Evolutionary conservation across 2,329 filamentous ascomycete genomes (phyloP).

Genomic region (Pleoardoris graminearum): DNA sequence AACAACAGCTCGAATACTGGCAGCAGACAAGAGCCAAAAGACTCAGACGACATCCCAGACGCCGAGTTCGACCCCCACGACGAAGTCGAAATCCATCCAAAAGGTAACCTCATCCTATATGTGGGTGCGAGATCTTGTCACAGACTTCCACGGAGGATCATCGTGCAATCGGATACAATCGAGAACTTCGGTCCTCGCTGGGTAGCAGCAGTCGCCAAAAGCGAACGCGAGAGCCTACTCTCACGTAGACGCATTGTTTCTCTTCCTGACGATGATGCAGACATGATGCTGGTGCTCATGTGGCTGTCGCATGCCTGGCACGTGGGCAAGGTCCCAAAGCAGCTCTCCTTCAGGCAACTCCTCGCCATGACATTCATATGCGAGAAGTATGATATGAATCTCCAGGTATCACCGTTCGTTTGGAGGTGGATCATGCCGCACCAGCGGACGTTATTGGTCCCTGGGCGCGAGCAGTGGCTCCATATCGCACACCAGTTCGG

Average conservation of each 20-base stretch:
- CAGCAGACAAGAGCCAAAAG: background rate
- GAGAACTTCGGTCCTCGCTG: background rate
- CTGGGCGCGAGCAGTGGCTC: constrained; percentile 30
- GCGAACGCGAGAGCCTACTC: background rate
- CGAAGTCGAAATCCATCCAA: background rate
- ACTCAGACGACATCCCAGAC: background rate
- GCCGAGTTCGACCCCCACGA: background rate
- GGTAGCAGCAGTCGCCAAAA: background rate
- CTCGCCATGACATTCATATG: constrained; percentile 31
- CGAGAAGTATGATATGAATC: constrained; percentile 31
- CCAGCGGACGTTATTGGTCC: constrained; percentile 1
- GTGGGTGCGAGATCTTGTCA: background rate
- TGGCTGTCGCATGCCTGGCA: constrained; percentile 37
- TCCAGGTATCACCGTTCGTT: constrained; percentile 15
- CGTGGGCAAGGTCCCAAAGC: constrained; percentile 23
- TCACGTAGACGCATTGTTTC: background rate
- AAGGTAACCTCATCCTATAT: background rate
- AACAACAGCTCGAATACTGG: background rate
- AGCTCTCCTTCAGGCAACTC: constrained; percentile 27
- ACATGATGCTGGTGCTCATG: constrained; percentile 38
- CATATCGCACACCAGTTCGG: constrained; percentile 33
- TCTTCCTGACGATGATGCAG: constrained; percentile 34
- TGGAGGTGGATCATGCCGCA: constrained; percentile 19
- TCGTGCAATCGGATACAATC: constrained; percentile 1
- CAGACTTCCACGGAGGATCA: background rate